Evolutionary conservation across 345 rosid genomes (phyloP), one percentile per base, ranked within the genome.

Genomic region (Excoecaria cochinchinensis): DNA sequence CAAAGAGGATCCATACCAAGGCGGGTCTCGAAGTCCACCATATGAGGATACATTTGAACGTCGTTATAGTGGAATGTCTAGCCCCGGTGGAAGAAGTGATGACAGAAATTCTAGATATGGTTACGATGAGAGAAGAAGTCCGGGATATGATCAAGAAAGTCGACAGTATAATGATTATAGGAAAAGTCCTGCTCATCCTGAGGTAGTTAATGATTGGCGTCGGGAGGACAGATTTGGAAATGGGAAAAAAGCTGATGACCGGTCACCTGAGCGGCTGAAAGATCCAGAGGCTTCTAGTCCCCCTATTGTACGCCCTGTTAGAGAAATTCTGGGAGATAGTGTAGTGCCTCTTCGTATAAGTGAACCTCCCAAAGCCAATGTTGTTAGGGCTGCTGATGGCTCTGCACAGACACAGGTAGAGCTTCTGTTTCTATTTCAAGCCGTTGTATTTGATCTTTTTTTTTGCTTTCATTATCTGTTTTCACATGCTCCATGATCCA

Each of bases 151-250:
- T 60, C 91, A 83, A 87, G 95, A 85, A 71, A 66, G 82, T 77
- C 83, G 83, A 53, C 90, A 84, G 55, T 78, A 81, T 85, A 77
- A 82, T 81, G 90, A 86, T 82, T 76, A 78, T 80, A 75, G 75
- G 66, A 90, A 69, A 86, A 89, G 96, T 76, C 96, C 93, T 57
- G 82, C 85, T 83, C 97, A 86, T 76, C 93, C 93, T 59, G 97
- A 93, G 75, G 46, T 89, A 39, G 57, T 87, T 75, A 95, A 86
- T 84, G 99, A 93, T 83, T 95, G 99, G 98, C 95, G 89, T 67
- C 86, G 93, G 61, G 97, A 93, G 58, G 97, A 91, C 79, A 95
- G 97, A 84, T 95, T 93, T 85, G 92, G 88, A 46, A 89, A 91
- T 76, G 91, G 87, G 51, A 84, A 77, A 79, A 87, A 84, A 82